phyloP scores from a whole-genome alignment of 1,284 basidiomycete species.

The Agroathelia rolfsii region DNA sequence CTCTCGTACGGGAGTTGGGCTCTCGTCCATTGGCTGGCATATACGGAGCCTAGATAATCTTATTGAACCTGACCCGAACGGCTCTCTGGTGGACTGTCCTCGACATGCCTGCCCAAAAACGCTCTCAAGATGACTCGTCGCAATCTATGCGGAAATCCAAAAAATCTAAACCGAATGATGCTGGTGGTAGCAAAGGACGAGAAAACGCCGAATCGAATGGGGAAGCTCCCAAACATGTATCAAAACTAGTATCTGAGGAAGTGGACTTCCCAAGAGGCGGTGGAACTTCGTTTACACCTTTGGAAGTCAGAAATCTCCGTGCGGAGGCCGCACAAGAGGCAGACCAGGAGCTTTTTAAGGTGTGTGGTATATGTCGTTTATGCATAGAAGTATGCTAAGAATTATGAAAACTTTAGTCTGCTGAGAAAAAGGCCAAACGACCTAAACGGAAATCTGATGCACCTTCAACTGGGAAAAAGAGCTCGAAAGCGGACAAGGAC shows the following conservation, averaged over 20 bases:
- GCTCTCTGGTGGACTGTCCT: too few relatives aligned
- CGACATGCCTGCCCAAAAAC: conserved; percentile 45
- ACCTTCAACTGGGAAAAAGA: conserved; percentile 22
- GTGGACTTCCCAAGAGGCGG: conserved; percentile 93
- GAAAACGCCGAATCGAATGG: conserved; percentile 19
- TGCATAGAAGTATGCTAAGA: conserved; percentile 8
- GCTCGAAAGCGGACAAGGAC: conserved; percentile 31
- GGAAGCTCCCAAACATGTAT: conserved; percentile 19
- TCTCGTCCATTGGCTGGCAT: too few relatives aligned
- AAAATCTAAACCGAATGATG: conserved; percentile 34
- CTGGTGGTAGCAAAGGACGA: conserved; percentile 16
- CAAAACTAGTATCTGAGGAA: conserved; percentile 54
- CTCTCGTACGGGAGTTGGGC: too few relatives aligned
- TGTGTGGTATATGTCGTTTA: conserved; percentile 21
- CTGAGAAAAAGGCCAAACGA: conserved; percentile 30
- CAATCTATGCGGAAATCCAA: conserved; percentile 42
- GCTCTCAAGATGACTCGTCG: conserved; percentile 42
- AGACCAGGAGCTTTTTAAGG: conserved; percentile 68
- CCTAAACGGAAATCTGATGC: conserved; percentile 43
- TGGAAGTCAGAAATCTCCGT: conserved; percentile 84
- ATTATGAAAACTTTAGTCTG: conserved; percentile 19
- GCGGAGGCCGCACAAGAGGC: conserved; percentile 83
- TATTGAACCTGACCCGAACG: too few relatives aligned
- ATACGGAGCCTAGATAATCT: too few relatives aligned
- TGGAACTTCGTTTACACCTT: conserved; percentile 72